Percentiles rank a stretch among this genome's conserved stretches.
These are phyloP conservation scores for Penicillium sp. DNA, from an alignment of 2,329 filamentous ascomycete genomes.

Conservation along the genomic window DNA sequence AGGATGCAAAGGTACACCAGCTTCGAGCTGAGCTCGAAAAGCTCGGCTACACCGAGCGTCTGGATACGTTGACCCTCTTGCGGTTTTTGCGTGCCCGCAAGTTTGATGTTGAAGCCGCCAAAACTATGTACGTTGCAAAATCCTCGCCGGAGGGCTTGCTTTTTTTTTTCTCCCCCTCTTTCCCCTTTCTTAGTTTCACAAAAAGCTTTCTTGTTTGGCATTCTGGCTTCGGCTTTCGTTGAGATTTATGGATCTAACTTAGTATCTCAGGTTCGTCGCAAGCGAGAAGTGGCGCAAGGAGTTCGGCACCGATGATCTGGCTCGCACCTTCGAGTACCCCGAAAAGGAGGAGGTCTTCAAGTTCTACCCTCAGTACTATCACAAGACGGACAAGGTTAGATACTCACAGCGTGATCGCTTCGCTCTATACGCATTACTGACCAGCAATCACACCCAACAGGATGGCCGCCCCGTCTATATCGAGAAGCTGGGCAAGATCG, in stretches of 20 bases:
- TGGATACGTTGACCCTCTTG: conserved; percentile 91
- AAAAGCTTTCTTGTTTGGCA: neutral
- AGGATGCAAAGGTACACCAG: conserved; percentile 87
- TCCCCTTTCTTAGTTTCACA: neutral
- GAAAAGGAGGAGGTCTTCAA: conserved; percentile 82
- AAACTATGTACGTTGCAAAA: conserved; percentile 72
- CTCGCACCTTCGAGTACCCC: conserved; percentile 78
- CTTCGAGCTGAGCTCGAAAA: conserved; percentile 81
- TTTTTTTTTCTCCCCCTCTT: neutral
- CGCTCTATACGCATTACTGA: neutral
- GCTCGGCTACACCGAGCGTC: conserved; percentile 74
- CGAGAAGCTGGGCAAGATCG: conserved; percentile 90
- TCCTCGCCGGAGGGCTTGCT: conserved; percentile 3
- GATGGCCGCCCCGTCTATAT: conserved; percentile 97
- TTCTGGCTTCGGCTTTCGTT: neutral
- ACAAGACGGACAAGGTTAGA: conserved; percentile 66
- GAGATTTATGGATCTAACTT: conserved; percentile 5
- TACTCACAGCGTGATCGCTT: neutral
- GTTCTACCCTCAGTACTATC: conserved; percentile 98
- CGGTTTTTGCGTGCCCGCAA: conserved; percentile 92
- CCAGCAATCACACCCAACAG: conserved; percentile 46
- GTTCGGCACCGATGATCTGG: conserved; percentile 77
- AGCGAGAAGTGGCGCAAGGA: conserved; percentile 88
- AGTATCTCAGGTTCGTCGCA: conserved; percentile 72
- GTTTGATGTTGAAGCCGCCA: conserved; percentile 80